Evolutionary conservation across 495 filamentous ascomycete species (phyloP).

Genomic region (Xeromyces bisporus): DNA sequence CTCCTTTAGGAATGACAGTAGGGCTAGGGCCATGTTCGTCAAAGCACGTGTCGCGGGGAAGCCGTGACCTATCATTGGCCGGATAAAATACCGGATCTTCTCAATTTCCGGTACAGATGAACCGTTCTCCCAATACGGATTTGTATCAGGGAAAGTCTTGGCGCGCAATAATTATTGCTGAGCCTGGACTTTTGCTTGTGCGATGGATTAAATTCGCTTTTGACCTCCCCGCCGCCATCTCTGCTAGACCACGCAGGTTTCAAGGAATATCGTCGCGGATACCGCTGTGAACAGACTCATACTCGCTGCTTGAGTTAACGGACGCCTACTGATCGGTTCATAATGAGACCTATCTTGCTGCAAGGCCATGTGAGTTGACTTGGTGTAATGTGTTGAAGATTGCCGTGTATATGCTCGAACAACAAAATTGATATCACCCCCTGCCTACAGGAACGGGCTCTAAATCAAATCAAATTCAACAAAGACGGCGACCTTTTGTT

Average conservation of each 20-base stretch:
- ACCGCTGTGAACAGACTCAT: constrained; percentile 9
- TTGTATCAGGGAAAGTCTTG: constrained; percentile 22
- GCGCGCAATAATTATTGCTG: too few relatives aligned
- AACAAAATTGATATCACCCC: too few relatives aligned
- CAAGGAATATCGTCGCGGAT: constrained; percentile 8
- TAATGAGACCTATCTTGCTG: constrained; percentile 89
- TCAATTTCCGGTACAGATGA: constrained; percentile 7
- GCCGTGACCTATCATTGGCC: too few relatives aligned
- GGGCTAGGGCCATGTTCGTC: constrained; percentile 19
- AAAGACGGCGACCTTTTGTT: constrained; percentile 94
- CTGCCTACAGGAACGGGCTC: constrained; percentile 60
- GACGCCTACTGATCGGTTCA: constrained; percentile 11
- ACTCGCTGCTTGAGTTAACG: too few relatives aligned
- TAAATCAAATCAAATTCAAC: constrained; percentile 97
- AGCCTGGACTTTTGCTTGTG: constrained; percentile 29
- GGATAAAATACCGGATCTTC: constrained; percentile 13
- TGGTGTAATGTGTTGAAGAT: constrained; percentile 7
- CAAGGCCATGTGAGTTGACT: constrained; percentile 61
- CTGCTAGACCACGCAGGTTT: constrained; percentile 11
- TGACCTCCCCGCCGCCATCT: constrained; percentile 23
- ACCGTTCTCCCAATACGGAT: constrained; percentile 7
- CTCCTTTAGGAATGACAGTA: constrained; percentile 2
- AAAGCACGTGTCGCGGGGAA: too few relatives aligned
- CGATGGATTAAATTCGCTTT: constrained; percentile 34
- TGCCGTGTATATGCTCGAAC: constrained; percentile 5